Conservation (phyloP, 1,284 basidiomycete species). For the Apiotrichum montevideense region DNA sequence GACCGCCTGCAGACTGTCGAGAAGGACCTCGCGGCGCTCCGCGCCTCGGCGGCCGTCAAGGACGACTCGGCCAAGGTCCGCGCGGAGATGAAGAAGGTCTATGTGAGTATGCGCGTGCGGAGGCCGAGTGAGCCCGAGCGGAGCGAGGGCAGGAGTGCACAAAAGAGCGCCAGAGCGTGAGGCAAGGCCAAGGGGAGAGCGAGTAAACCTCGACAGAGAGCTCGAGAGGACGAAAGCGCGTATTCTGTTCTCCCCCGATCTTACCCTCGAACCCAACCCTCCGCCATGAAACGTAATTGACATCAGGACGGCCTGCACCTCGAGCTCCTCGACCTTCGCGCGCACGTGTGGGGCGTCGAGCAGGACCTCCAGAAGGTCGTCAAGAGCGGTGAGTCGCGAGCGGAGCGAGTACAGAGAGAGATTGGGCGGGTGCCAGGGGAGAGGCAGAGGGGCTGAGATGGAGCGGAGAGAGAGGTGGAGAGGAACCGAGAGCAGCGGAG, state of each 20-base stretch:
- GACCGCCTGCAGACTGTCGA: slow-evolving; percentile 78
- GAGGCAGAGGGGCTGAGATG: too few relatives aligned
- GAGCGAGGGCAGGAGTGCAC: too few relatives aligned
- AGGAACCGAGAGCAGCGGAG: too few relatives aligned
- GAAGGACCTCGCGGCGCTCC: slow-evolving; percentile 72
- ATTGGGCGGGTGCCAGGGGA: too few relatives aligned
- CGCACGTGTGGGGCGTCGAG: slow-evolving; percentile 48
- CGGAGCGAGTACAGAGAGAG: neutral
- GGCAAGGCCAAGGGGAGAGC: too few relatives aligned
- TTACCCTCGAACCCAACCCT: too few relatives aligned
- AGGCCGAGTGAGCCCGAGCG: neutral
- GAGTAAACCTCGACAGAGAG: too few relatives aligned
- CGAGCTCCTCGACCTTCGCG: slow-evolving; percentile 45
- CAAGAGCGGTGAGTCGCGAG: slow-evolving; percentile 39
- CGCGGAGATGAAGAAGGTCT: slow-evolving; percentile 76
- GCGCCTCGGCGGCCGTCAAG: slow-evolving; percentile 61
- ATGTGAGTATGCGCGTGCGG: slow-evolving; percentile 44
- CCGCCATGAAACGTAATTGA: neutral
- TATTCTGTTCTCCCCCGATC: too few relatives aligned
- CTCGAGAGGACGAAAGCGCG: too few relatives aligned
- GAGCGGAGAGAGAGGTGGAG: too few relatives aligned
- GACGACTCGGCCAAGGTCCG: slow-evolving; percentile 70
- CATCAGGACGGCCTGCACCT: slow-evolving; percentile 46
- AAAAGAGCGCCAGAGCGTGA: neutral
- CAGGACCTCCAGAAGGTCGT: slow-evolving; percentile 45